A percentile compares a stretch with the other conserved stretches of the same genome.
Evolutionary conservation across 108 stramenopile species (phyloP).

Genomic region (Cyclotella cryptica): DNA sequence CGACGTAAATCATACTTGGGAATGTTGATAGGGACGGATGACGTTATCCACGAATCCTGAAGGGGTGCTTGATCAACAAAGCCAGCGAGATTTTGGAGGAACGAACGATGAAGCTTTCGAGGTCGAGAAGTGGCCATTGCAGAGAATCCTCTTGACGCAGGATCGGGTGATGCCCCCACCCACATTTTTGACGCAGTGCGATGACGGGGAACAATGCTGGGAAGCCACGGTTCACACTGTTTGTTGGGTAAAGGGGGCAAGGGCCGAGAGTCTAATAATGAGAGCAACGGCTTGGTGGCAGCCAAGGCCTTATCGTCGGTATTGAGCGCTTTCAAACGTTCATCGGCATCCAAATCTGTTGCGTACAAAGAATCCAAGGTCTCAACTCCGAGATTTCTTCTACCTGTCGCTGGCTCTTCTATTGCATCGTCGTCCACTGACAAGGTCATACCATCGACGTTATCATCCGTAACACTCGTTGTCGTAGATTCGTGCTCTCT

Average conservation of each 20-base stretch:
- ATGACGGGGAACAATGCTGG: constrained; percentile 46
- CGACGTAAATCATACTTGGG: constrained; percentile 41
- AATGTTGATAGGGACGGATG: constrained; percentile 48
- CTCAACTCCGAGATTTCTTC: constrained; percentile 17
- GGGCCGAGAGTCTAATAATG: background rate
- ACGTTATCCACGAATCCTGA: constrained; percentile 48
- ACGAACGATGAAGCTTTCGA: constrained; percentile 41
- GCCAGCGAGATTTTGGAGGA: constrained; percentile 18
- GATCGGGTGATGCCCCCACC: constrained; percentile 52
- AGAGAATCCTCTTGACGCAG: constrained; percentile 45
- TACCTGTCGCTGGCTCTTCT: constrained; percentile 11
- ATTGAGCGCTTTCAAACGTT: constrained; percentile 7
- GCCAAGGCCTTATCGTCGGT: background rate
- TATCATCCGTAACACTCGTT: constrained; percentile 20
- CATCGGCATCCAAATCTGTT: constrained; percentile 34
- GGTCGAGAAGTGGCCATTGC: constrained; percentile 45
- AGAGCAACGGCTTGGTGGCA: background rate
- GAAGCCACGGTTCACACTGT: constrained; percentile 46
- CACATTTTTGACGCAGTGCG: constrained; percentile 25
- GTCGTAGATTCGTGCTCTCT: constrained; percentile 46
- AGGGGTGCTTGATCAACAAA: constrained; percentile 21
- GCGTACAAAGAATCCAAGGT: constrained; percentile 37
- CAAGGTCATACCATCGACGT: constrained; percentile 22
- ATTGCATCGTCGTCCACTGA: constrained; percentile 49
- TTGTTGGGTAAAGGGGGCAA: constrained; percentile 25